Base-by-base conservation (phyloP, 192 early-diverging fungal genomes). In the Coemansia furcata region DNA sequence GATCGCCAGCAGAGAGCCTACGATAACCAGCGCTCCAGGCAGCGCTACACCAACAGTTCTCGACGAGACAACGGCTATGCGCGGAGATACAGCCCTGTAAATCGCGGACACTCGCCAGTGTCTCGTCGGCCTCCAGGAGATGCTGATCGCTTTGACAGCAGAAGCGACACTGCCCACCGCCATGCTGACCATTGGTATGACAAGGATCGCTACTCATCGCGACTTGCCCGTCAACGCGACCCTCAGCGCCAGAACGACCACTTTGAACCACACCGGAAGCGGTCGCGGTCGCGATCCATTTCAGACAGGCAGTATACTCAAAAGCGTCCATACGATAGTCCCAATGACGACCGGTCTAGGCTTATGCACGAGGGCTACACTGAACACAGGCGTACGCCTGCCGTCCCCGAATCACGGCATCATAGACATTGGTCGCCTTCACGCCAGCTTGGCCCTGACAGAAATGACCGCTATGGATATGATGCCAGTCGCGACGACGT, bases 281-380 rank as follows among this genome's bases (percentile, higher is more conserved):
- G 72, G 35, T 68, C 66, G 10, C 66, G 72, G 21, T 60, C 72
- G 35, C 61, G 66, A 23, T 68, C 72, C 17, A 42, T 43, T 15
- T 60, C 66, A 19, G 26, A 36, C 10, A 55, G 43, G n/a, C 66
- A 68, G 44, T 44, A 42, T 5, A n/a, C 19, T 29, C 38, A 68
- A 30, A 74, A 63, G 57, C 72, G 66, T 6, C 29, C 21, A 15
- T 42, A 64, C 29, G 62, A 68, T n/a, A 50, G 23, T 39, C 38
- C 39, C 30, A 54, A 35, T 39, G 38, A 59, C 1, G 37, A 67
- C 29, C 50, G 47, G 19, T 39, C 58, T 10, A 60, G 36, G n/a
- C 12, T 26, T 36, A 6, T 26, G 33, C 58, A 36, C 11, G 37
- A 39, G 19, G 33, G 33, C 35, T 39, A 60, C 36, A 9, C 33